Percentiles rank a stretch among this genome's conserved stretches.
Evolutionary conservation across 2,329 filamentous ascomycete species (phyloP).

Genomic region (Nothopassalora personata): DNA sequence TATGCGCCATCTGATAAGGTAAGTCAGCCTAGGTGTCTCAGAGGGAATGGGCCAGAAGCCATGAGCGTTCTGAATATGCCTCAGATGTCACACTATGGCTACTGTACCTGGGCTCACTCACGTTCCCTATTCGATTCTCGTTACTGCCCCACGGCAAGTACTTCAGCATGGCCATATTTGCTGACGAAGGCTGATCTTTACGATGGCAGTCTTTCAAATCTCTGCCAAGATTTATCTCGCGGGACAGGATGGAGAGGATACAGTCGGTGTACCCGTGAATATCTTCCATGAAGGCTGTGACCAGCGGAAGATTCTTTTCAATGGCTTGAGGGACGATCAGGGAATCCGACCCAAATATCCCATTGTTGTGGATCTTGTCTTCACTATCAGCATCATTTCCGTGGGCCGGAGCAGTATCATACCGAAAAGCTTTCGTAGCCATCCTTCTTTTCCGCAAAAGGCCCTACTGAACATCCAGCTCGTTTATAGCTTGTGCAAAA

Average conservation of each 20-base stretch:
- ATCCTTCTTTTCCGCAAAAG: constrained; percentile 9
- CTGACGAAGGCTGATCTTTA: constrained; percentile 47
- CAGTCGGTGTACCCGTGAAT: constrained; percentile 5
- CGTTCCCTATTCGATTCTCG: constrained; percentile 46
- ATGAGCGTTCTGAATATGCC: too few species aligned
- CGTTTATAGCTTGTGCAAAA: not conserved
- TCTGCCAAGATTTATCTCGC: constrained; percentile 17
- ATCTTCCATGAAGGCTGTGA: constrained; percentile 1
- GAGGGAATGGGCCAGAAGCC: too few species aligned
- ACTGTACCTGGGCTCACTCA: too few species aligned
- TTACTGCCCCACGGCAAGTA: constrained; percentile 45
- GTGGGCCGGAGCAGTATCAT: not conserved
- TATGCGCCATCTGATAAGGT: constrained; percentile 45
- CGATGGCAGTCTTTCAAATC: constrained; percentile 50
- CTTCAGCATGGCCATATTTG: constrained; percentile 52
- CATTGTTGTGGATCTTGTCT: constrained; percentile 4
- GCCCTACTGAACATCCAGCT: constrained; percentile 5
- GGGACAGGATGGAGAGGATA: constrained; percentile 12
- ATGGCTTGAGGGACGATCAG: constrained; percentile 1
- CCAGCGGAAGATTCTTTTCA: constrained; percentile 5
- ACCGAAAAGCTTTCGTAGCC: constrained; percentile 10
- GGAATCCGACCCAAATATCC: constrained; percentile 1
- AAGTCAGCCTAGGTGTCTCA: too few species aligned
- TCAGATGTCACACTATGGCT: too few species aligned
- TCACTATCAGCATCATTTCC: not conserved